Percentiles rank a stretch among this genome's conserved stretches.
Conservation (phyloP, 192 early-diverging fungal species). For the Gigaspora rosea region DNA sequence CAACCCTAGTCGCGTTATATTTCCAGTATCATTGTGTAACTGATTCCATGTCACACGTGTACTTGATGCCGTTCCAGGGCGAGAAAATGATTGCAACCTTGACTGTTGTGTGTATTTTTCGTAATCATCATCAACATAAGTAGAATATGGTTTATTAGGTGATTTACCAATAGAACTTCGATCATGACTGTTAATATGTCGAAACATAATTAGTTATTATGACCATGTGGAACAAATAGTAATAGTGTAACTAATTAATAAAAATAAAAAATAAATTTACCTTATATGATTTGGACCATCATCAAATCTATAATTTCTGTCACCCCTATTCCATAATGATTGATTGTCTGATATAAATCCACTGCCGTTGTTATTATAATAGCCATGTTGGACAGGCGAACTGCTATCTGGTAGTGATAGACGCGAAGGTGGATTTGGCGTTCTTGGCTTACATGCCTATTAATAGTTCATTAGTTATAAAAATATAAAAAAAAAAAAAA, state of each 20-base stretch:
- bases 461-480: not conserved
- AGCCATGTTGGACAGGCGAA: not conserved
- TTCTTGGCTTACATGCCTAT: not conserved
- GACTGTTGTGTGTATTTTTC: not conserved
- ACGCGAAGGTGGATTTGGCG: slow-evolving; percentile 18
- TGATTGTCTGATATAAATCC: not conserved
- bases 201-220: too few species aligned
- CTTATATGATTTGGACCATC: too few species aligned
- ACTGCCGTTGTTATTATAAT: not conserved
- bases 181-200: too few species aligned
- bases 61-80: not conserved
- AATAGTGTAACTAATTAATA: too few species aligned
- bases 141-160: not conserved
- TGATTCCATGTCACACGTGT: slow-evolving; percentile 13
- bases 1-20: not conserved
- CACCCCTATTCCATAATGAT: not conserved
- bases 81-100: not conserved
- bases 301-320: not conserved
- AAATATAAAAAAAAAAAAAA: not conserved
- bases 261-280: too few species aligned
- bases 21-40: not conserved
- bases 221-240: too few species aligned
- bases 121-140: not conserved
- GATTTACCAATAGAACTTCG: too few species aligned
- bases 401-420: not conserved